Conservation (phyloP, 441 rosid species). For the Viola pubescens region DNA sequence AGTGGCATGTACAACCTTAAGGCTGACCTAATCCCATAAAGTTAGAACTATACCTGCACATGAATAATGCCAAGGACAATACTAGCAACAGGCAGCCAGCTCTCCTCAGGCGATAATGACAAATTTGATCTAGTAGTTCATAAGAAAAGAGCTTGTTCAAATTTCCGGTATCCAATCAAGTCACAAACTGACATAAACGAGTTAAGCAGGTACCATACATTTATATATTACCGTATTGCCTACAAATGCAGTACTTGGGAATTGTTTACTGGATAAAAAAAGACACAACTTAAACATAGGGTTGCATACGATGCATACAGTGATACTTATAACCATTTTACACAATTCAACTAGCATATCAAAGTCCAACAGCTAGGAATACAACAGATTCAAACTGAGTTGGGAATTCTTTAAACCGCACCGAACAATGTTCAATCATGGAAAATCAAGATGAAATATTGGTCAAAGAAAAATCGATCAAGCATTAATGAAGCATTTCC, state of each 20-base stretch:
- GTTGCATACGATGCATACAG: neutral
- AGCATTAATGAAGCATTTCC: neutral
- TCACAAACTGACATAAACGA: conserved; percentile 2
- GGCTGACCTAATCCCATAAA: neutral
- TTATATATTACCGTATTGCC: neutral
- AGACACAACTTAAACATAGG: neutral
- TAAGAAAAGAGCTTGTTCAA: conserved; percentile 8
- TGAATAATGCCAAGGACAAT: conserved; percentile 69
- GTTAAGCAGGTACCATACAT: neutral
- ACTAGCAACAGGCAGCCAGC: conserved; percentile 91
- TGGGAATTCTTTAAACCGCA: no score
- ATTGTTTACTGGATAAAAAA: neutral
- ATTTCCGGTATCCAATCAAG: conserved; percentile 10
- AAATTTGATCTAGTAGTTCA: conserved; percentile 51
- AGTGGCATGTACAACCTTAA: neutral
- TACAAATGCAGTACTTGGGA: neutral
- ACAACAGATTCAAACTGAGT: neutral
- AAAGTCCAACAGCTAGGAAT: neutral
- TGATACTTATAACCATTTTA: neutral
- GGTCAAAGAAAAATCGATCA: neutral
- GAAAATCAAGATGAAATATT: no score
- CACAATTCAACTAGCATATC: neutral
- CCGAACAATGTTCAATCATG: no score
- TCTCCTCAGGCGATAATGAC: conserved; percentile 78
- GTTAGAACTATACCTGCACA: conserved; percentile 52